Evolutionary conservation across 148 eudicot genomes (phyloP).

Genomic region (Vaccinium myrtillus): DNA sequence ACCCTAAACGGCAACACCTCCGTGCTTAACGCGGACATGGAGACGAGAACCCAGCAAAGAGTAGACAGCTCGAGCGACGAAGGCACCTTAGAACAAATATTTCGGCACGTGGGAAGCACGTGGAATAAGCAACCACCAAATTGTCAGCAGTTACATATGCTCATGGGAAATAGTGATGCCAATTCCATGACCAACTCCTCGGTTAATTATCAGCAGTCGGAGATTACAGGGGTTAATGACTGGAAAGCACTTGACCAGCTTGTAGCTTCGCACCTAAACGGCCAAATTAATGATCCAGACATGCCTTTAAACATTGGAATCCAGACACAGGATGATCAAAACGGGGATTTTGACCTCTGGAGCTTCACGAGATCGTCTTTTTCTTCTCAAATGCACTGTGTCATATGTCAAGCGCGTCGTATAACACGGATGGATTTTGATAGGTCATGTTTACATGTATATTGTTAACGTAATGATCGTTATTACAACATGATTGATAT

Average conservation of each 20-base stretch:
- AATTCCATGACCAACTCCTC: not conserved
- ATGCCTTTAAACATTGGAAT: not conserved
- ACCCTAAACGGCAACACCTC: not conserved
- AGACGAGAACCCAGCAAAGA: not conserved
- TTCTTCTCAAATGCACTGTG: not conserved
- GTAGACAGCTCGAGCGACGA: not conserved
- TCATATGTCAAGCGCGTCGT: not conserved
- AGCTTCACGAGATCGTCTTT: not conserved
- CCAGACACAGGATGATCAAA: not conserved
- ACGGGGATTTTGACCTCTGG: not conserved
- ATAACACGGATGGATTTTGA: not conserved
- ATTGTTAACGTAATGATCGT: not conserved
- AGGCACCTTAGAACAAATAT: slow-evolving; percentile 23
- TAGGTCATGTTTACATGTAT: not conserved
- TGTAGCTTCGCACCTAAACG: slow-evolving; percentile 19
- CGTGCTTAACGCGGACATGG: not conserved
- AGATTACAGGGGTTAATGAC: not conserved
- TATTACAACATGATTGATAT: not conserved
- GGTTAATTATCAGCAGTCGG: not conserved
- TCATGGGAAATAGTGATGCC: not conserved
- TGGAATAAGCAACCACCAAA: not conserved
- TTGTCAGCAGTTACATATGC: not conserved
- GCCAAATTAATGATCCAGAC: not conserved
- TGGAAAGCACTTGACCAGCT: slow-evolving; percentile 23
- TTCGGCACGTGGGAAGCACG: slow-evolving; percentile 18